These are phyloP conservation scores for Crataegus laevigata DNA, from an alignment of 306 rosid species.

Conservation along the genomic window DNA sequence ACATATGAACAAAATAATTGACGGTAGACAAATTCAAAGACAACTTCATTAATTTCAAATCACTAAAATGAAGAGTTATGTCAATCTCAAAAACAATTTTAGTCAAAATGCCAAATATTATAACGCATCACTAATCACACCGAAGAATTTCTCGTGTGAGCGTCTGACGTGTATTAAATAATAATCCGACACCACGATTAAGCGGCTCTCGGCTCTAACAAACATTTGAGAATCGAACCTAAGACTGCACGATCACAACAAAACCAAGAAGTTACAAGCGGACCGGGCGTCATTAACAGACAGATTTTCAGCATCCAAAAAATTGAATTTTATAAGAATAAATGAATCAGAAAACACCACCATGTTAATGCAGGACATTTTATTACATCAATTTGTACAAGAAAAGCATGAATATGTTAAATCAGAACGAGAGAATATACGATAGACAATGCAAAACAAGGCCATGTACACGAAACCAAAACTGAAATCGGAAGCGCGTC, in stretches of 20 bases:
- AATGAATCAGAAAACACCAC: not conserved
- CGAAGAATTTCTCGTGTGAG: too few relatives aligned
- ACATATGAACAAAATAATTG: too few relatives aligned
- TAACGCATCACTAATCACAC: too few relatives aligned
- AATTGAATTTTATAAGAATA: not conserved
- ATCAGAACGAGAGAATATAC: not conserved
- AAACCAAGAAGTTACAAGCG: not conserved
- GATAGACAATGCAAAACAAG: not conserved
- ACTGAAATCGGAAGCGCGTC: constrained; percentile 1
- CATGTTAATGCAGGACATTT: not conserved
- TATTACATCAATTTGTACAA: constrained; percentile 10
- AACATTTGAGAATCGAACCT: too few relatives aligned
- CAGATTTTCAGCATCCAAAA: not conserved
- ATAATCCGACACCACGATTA: too few relatives aligned
- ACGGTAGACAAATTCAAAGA: too few relatives aligned
- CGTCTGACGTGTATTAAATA: too few relatives aligned
- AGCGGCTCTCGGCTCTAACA: rapidly evolving
- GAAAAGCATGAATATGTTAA: not conserved
- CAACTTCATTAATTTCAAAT: too few relatives aligned
- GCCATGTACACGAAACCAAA: constrained; percentile 18
- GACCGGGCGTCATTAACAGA: not conserved
- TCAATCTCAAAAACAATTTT: too few relatives aligned
- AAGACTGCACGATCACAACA: too few relatives aligned
- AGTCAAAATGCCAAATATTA: too few relatives aligned
- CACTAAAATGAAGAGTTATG: too few relatives aligned